These are phyloP conservation scores for Penicillium mononematosum DNA, from an alignment of 495 filamentous ascomycete genomes.

Conservation along the genomic window DNA sequence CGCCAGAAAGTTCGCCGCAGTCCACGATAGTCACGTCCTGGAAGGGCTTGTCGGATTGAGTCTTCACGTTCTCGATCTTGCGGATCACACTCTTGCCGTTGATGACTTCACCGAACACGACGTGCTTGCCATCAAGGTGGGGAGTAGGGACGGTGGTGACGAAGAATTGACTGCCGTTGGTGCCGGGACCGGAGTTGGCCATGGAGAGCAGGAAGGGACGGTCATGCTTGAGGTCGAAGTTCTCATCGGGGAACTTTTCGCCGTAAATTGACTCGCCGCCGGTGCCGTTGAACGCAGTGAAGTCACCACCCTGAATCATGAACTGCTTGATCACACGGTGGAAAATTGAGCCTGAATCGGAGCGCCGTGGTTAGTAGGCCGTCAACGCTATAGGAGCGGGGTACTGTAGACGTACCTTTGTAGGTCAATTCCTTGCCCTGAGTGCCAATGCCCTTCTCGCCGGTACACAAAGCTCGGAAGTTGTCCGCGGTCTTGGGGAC, in stretches of 20 bases:
- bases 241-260: slow-evolving; percentile 97
- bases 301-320: slow-evolving; percentile 99
- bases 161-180: slow-evolving; percentile 99
- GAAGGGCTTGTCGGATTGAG: slow-evolving; percentile 76
- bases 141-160: slow-evolving; percentile 90
- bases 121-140: slow-evolving; percentile 94
- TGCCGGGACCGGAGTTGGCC: slow-evolving; percentile 93
- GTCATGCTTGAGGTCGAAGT: slow-evolving; percentile 90
- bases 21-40: slow-evolving; percentile 72
- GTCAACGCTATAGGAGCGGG: slow-evolving; percentile 11
- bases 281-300: slow-evolving; percentile 93
- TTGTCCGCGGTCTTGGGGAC: slow-evolving; percentile 93
- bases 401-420: slow-evolving; percentile 42
- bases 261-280: slow-evolving; percentile 98
- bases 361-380: slow-evolving; percentile 12
- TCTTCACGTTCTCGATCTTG: slow-evolving; percentile 84
- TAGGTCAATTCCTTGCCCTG: slow-evolving; percentile 78
- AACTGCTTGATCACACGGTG: slow-evolving; percentile 98
- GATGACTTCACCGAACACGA: slow-evolving; percentile 60
- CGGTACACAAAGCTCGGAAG: slow-evolving; percentile 92
- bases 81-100: slow-evolving; percentile 88
- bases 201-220: slow-evolving; percentile 93
- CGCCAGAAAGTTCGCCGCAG: slow-evolving; percentile 79
- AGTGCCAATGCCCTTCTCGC: slow-evolving; percentile 85
- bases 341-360: slow-evolving; percentile 67